Conservation (phyloP, 2,329 filamentous ascomycete species). For the Thelonectria blattea region DNA sequence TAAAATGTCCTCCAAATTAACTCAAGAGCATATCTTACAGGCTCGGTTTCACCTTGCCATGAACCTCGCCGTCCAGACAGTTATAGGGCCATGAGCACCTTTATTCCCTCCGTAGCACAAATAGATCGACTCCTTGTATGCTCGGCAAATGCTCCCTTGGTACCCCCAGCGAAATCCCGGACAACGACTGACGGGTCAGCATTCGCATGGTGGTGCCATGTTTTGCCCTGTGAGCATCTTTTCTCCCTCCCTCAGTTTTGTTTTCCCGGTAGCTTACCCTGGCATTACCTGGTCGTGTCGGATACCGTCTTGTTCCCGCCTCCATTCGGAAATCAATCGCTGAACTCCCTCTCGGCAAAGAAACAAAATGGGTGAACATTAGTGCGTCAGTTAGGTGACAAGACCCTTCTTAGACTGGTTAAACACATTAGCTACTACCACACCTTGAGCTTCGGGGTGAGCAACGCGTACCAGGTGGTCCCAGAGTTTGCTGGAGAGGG, state of each 20-base stretch:
- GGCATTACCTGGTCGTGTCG: conserved; percentile 36
- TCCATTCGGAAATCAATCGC: conserved; percentile 30
- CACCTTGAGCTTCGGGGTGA: not conserved
- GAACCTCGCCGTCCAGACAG: not conserved
- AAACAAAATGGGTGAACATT: conserved; percentile 31
- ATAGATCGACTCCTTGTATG: not conserved
- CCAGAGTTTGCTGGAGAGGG: conserved; percentile 92
- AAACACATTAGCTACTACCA: conserved; percentile 14
- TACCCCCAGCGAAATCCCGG: not conserved
- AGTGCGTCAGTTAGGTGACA: conserved; percentile 40
- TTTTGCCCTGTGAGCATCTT: not conserved
- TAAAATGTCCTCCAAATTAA: not conserved
- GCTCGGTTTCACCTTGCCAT: not conserved
- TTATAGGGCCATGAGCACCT: not conserved
- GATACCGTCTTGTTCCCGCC: conserved; percentile 30
- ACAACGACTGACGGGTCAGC: not conserved
- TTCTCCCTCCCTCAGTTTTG: not conserved
- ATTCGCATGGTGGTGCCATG: not conserved
- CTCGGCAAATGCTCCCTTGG: not conserved
- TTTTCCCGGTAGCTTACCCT: not conserved
- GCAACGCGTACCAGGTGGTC: conserved; percentile 70
- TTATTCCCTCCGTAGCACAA: not conserved
- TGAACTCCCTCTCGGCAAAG: conserved; percentile 23
- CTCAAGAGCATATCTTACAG: not conserved
- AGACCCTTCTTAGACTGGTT: conserved; percentile 49